phyloP scores from a whole-genome alignment of 1,284 basidiomycete species.

The Amylostereum areolatum region DNA sequence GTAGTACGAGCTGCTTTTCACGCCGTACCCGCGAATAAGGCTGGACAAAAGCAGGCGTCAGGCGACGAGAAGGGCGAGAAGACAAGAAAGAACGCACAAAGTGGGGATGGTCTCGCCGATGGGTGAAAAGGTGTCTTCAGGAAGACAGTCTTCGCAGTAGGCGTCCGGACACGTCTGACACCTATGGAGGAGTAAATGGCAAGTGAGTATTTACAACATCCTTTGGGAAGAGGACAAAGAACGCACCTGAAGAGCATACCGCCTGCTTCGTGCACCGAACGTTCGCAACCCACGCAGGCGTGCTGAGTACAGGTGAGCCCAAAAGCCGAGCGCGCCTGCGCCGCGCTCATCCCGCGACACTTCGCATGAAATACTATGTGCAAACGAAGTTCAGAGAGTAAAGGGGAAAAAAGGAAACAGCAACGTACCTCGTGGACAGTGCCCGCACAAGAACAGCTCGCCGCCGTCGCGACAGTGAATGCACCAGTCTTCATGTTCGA shows the following conservation, averaged over 20 bases:
- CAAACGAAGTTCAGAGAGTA: neutral
- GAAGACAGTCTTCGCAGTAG: constrained; percentile 57
- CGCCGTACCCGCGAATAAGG: constrained; percentile 32
- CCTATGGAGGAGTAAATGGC: constrained; percentile 21
- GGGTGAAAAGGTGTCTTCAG: constrained; percentile 38
- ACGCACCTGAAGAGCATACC: constrained; percentile 47
- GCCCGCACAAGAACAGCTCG: constrained; percentile 38
- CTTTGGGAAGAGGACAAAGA: neutral
- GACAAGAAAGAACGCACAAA: constrained; percentile 33
- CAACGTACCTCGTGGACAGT: constrained; percentile 46
- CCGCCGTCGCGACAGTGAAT: constrained; percentile 55
- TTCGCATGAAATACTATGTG: constrained; percentile 43
- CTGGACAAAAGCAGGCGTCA: constrained; percentile 20
- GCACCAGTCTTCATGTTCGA: constrained; percentile 50
- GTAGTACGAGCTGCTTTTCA: constrained; percentile 32
- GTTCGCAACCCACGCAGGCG: constrained; percentile 33
- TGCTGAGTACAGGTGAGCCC: constrained; percentile 43
- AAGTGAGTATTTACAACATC: neutral
- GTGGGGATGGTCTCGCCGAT: constrained; percentile 52
- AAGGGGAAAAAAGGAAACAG: neutral
- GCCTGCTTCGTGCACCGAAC: constrained; percentile 38
- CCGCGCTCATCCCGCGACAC: constrained; percentile 33
- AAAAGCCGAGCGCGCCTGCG: constrained; percentile 19
- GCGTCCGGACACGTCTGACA: constrained; percentile 55
- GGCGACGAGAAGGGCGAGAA: neutral